A percentile compares a stretch with the other conserved stretches of the same genome.
These are phyloP conservation scores for Setaria italica DNA, from an alignment of 202 grass and related monocot species.

Conservation along the genomic window DNA sequence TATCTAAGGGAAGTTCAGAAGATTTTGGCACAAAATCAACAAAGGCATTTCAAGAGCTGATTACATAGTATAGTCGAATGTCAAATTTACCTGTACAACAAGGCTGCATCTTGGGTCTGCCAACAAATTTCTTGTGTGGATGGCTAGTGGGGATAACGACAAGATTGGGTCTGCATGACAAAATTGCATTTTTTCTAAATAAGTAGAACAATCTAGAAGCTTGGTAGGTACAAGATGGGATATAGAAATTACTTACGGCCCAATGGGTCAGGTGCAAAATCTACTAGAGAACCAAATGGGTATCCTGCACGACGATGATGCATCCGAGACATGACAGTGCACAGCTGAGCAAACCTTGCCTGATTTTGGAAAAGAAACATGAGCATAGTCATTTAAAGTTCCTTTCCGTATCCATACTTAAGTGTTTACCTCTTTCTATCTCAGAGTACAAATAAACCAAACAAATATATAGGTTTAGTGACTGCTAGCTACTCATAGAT, in stretches of 20 bases:
- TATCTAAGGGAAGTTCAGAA: slow-evolving; percentile 45
- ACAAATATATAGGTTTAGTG: background rate
- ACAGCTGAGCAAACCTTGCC: slow-evolving; percentile 79
- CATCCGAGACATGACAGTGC: slow-evolving; percentile 81
- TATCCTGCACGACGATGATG: slow-evolving; percentile 75
- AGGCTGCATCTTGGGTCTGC: slow-evolving; percentile 79
- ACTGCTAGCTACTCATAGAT: background rate
- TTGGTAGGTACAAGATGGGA: slow-evolving; percentile 11
- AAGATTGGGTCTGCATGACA: slow-evolving; percentile 71
- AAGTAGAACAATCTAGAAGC: background rate
- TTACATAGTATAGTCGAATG: slow-evolving; percentile 20
- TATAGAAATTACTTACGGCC: slow-evolving; percentile 66
- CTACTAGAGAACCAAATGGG: slow-evolving; percentile 79
- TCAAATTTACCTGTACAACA: slow-evolving; percentile 73
- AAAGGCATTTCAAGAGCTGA: slow-evolving; percentile 13
- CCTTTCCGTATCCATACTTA: background rate
- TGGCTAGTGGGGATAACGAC: slow-evolving; percentile 78
- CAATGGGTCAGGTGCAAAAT: slow-evolving; percentile 68
- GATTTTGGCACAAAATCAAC: slow-evolving; percentile 6
- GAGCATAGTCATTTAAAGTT: background rate
- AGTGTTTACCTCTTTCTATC: slow-evolving; percentile 4
- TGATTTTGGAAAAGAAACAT: slow-evolving; percentile 39
- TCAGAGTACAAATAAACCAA: slow-evolving; percentile 2
- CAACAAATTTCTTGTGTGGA: slow-evolving; percentile 90
- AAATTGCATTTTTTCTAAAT: slow-evolving; percentile 4